Evolutionary conservation across 2,329 filamentous ascomycete genomes (phyloP).

Genomic region (Davidsoniella virescens): DNA sequence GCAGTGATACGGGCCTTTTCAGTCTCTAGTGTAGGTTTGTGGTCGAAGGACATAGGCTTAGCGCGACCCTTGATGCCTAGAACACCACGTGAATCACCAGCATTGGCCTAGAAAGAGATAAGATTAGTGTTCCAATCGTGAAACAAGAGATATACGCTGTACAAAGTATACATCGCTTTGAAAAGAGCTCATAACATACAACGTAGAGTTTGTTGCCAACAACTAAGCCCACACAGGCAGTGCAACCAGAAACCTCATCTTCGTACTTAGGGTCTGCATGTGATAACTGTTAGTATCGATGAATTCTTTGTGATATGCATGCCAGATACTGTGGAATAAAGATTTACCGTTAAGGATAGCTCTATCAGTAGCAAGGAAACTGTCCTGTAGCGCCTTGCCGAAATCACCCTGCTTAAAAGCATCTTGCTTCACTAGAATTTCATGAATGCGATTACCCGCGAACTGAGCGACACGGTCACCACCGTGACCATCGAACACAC

Average conservation of each 20-base stretch:
- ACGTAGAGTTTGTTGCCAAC: conserved; percentile 87
- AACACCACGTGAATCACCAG: conserved; percentile 88
- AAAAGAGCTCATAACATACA: conserved; percentile 44
- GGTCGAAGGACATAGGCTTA: conserved; percentile 96
- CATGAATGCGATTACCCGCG: conserved; percentile 79
- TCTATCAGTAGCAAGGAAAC: conserved; percentile 87
- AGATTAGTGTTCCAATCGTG: conserved; percentile 8
- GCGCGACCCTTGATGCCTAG: conserved; percentile 92
- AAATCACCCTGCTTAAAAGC: conserved; percentile 83
- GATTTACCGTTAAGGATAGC: conserved; percentile 80
- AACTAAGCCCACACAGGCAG: conserved; percentile 78
- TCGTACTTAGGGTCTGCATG: conserved; percentile 79
- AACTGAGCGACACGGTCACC: conserved; percentile 93
- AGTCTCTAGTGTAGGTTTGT: conserved; percentile 96
- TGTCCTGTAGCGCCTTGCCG: conserved; percentile 91
- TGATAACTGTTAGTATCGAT: neutral
- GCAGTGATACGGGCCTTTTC: conserved; percentile 94
- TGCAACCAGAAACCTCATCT: conserved; percentile 96
- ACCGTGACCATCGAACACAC: conserved; percentile 94
- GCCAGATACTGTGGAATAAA: neutral
- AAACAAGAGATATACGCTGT: neutral
- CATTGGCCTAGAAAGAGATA: conserved; percentile 57
- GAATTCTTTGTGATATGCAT: neutral
- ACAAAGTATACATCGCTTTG: neutral
- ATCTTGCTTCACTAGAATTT: conserved; percentile 89